Evolutionary conservation across 345 rosid species (phyloP).

Genomic region (Gossypium arboreum): DNA sequence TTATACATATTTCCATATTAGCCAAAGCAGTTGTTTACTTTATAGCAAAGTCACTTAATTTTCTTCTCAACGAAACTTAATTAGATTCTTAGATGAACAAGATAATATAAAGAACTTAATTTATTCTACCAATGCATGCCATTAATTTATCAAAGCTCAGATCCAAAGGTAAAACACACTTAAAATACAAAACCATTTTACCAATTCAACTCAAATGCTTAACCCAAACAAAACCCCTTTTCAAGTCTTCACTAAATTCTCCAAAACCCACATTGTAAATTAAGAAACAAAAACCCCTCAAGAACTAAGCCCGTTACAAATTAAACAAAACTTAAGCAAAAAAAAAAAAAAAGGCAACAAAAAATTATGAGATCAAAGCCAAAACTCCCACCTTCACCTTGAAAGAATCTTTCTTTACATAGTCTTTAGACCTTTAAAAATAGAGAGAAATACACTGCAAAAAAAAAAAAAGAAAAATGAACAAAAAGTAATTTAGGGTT

Average conservation of each 20-base stretch:
- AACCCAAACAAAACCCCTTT: conserved; percentile 24
- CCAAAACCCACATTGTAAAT: conserved; percentile 11
- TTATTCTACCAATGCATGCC: conserved; percentile 12
- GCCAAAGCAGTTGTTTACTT: neutral
- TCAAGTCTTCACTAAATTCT: conserved; percentile 13
- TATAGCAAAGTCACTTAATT: neutral
- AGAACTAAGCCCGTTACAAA: conserved; percentile 10
- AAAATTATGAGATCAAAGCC: conserved; percentile 20
- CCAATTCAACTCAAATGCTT: conserved; percentile 10
- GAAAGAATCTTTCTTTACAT: conserved; percentile 21
- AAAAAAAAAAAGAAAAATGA: conserved; percentile 16
- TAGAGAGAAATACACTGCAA: conserved; percentile 19
- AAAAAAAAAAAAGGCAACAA: conserved; percentile 1
- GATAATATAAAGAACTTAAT: neutral
- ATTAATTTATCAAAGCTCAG: conserved; percentile 18
- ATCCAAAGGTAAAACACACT: conserved; percentile 23
- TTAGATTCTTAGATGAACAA: neutral
- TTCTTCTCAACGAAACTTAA: neutral
- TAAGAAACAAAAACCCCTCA: neutral
- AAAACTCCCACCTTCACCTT: conserved; percentile 31
- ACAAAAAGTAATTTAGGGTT: conserved; percentile 21
- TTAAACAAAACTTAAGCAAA: neutral
- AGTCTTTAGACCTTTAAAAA: conserved; percentile 25
- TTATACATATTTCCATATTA: neutral
- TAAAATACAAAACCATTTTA: neutral